phyloP scores from a whole-genome alignment of 1,284 basidiomycete species.

The Leccinum insolens region DNA sequence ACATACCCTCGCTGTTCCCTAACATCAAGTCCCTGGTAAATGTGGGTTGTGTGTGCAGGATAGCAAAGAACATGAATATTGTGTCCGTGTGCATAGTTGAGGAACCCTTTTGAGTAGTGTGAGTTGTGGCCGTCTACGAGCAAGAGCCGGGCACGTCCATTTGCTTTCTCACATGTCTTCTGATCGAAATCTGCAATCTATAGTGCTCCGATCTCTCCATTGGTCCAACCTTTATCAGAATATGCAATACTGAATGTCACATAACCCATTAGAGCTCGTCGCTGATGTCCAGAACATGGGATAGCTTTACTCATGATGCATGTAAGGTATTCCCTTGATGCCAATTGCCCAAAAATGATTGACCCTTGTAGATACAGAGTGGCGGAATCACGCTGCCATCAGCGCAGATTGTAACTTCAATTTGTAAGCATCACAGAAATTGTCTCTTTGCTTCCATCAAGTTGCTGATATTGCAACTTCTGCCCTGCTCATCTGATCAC shows the following conservation, averaged over 20 bases:
- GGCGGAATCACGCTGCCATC: not conserved
- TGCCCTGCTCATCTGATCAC: not conserved
- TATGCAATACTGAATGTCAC: not conserved
- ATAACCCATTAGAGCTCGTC: not conserved
- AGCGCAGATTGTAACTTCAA: conserved; percentile 5
- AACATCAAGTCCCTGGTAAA: conserved; percentile 8
- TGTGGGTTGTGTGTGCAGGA: conserved; percentile 5
- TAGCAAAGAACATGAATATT: not conserved
- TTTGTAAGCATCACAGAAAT: conserved; percentile 5
- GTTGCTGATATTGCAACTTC: conserved; percentile 8
- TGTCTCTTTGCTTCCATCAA: conserved; percentile 1
- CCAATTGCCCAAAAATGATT: not conserved
- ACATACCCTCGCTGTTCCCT: too few relatives aligned
- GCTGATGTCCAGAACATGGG: not conserved
- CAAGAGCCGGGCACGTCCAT: not conserved
- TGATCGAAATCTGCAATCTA: not conserved
- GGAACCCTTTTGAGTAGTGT: conserved; percentile 1
- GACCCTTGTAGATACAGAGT: conserved; percentile 6
- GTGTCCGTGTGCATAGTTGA: not conserved
- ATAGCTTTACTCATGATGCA: not conserved
- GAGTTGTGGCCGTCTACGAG: not conserved
- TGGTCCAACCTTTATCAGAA: not conserved
- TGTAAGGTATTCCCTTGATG: conserved; percentile 2
- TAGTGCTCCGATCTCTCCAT: not conserved
- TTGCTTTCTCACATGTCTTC: not conserved